Evolutionary conservation across 2,329 filamentous ascomycete species (phyloP), one percentile per base, ranked within the genome.

Genomic region (Myriosclerotinia curreyana): DNA sequence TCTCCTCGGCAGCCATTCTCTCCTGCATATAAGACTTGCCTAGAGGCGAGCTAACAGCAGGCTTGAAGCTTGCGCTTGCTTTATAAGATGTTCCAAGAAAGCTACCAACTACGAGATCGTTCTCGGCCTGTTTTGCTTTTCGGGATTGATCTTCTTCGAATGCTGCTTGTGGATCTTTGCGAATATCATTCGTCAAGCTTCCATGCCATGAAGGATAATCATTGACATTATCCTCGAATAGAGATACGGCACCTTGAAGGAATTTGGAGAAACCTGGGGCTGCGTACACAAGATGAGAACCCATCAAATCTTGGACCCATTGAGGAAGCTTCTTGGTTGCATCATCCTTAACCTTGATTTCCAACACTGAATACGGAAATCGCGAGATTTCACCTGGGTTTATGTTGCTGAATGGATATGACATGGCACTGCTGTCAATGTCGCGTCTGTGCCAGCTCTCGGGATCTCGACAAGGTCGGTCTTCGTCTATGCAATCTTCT

Each of bases 211-310:
- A 97, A 17, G 95, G 95, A 73, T 98, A 87, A 67, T 86, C 93
- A 78, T 98, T 98, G 76, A 99, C 93, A 73, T 96, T 86, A 76
- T 99, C 92, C 72, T 98, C 95, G 70, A 98, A 98, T 2, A 99
- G 82, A 48, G 89, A 88, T 9, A 94, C 93, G 5, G 96, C 88
- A 66, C 95, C 95, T 72, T 99, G 94, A 2, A 96, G 90, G 71
- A 98, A 99, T 76, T 99, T 99, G 72, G 92, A 97, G 79, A 99
- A 99, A 59, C 90, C 86, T 1, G 93, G 91, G 0, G 90, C 88
- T 53, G 92, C 87, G 74, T 96, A 92, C 68, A 99, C 90, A 5
- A 99, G 83, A 76, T 99, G 94, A 6, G 92, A 97, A 60, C 85
- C 83, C 86, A 96, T 97, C 70, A 99, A 79, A 70, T 99, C 95